Evolutionary conservation across 768 basidiomycete species (phyloP).

Genomic region (Exidia glandulosa): DNA sequence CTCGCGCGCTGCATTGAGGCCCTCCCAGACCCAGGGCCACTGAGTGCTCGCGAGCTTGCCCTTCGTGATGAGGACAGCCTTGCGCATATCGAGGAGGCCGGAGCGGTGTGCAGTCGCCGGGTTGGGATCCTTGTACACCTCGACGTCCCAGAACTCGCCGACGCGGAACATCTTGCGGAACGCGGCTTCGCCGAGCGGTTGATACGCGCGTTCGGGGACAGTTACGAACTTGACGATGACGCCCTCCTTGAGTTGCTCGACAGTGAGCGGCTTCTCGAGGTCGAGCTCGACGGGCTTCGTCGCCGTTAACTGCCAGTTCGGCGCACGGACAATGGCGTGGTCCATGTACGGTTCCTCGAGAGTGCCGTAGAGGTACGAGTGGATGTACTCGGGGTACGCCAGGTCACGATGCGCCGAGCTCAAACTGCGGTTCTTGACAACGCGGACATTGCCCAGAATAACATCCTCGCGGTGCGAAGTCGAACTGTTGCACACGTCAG

Average conservation of each 20-base stretch:
- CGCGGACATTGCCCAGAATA: slow-evolving; percentile 14
- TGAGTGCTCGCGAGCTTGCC: too few species aligned
- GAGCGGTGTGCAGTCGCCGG: not conserved
- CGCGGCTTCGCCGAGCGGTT: not conserved
- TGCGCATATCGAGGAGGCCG: too few species aligned
- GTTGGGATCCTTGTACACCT: not conserved
- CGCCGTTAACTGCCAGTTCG: slow-evolving; percentile 19
- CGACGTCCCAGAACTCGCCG: not conserved
- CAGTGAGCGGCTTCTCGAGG: not conserved
- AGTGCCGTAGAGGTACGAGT: slow-evolving; percentile 32
- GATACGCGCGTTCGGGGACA: slow-evolving; percentile 3
- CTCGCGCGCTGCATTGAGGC: too few species aligned
- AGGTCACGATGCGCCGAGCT: slow-evolving; percentile 18
- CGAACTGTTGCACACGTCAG: not conserved
- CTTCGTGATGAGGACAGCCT: too few species aligned
- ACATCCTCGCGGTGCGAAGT: slow-evolving; percentile 5
- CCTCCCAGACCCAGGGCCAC: too few species aligned
- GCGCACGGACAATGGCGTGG: slow-evolving; percentile 19
- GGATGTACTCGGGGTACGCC: slow-evolving; percentile 20
- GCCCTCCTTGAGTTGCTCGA: not conserved
- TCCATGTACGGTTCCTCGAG: slow-evolving; percentile 21
- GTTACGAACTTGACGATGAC: not conserved
- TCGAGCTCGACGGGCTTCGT: not conserved
- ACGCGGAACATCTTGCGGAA: not conserved
- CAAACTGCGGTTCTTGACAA: slow-evolving; percentile 22